Base-by-base conservation (phyloP, 108 stramenopile species). In the Licmophora abbreviata region DNA sequence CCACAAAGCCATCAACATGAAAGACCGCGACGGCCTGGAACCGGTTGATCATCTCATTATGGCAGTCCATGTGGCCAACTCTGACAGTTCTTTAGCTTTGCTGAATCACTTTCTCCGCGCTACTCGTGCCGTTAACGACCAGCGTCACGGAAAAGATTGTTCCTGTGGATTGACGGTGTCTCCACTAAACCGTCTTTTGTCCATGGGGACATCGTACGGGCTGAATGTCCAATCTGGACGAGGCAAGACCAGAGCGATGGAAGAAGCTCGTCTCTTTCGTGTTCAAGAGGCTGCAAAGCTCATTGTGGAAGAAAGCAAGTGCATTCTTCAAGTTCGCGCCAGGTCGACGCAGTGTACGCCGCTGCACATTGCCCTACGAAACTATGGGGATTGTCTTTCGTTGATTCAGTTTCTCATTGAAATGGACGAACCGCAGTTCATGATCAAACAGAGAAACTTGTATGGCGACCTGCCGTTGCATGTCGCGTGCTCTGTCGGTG, bases 401-500 rank as follows among this genome's bases (percentile, higher is more conserved):
- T 35, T 75, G 24, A 54, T 75, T 17, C 40, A 54, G 30, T 38
- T 36, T 21, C 29, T 75, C 29, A 6, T 57, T 10, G 38, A 56
- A 18, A 38, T 37, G 9, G 50, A 61, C 15, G 14, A 26, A 4
- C 21, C 20, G 8, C 29, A 44, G 30, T 25, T 44, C 3, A 49
- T 65, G 54, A 17, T 66, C 40, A 15, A 4, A 42, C 18, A 17
- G 6, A 42, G 61, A 23, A 73, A 73, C 38, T 11, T 22, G 12
- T 58, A 44, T 34, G 68, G 68, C 44, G 74, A 75, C 59, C 36
- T 62, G 1, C 68, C 74, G 0, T 22, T 75, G 4, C 74, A 75
- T 46, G 60, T 69, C 20, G 74, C 68, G 2, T 65, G 60, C 31
- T 40, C 58, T 8, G 48, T 59, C 10, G 68, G 68, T 23, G 49